Evolutionary conservation across 2,329 filamentous ascomycete genomes (phyloP), one percentile per base, ranked within the genome.

Genomic region (Penicillium concentricum): DNA sequence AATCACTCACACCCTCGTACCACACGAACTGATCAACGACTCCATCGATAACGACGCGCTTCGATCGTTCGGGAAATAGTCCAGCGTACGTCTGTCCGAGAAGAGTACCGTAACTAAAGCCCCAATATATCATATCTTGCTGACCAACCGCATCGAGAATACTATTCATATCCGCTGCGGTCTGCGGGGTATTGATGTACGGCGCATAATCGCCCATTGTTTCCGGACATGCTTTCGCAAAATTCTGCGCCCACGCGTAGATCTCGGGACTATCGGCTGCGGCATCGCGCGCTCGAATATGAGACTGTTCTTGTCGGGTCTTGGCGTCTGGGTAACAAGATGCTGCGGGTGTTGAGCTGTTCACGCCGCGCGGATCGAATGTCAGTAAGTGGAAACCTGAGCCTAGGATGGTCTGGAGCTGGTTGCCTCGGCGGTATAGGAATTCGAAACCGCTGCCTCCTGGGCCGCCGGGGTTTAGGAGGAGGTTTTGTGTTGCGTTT

Each of bases 131-230:
- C 71, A 78, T 69, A 12, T 72, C 67, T 22, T 61, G 18, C 57
- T 78, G 74, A 1, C 75, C 74, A 8, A 78, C 60, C 0, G 73
- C 78, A 48, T 81, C 76, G 1, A 82, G 67, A 28, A 82, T 81
- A 13, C 68, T 75, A 59, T 81, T 80, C 78, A 82, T 81, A 57
- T 82, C 80, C 32, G 79, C 77, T 10, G 78, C 80, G 0, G 78
- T 79, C 62, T 81, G 79, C 0, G 79, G 79, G 0, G 80, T 82
- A 54, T 81, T 81, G 56, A 81, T 67, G 57, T 81, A 80, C 8
- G 60, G 61, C 3, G 74, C 77, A 57, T 80, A 67, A 46, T 79
- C 77, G 0, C 77, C 78, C 72, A 76, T 78, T 1, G 68, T 78
- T 12, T 82, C 78, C 5, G 63, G 58, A 46, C 79, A 81, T 0